A percentile compares a stretch with the other conserved stretches of the same genome.
Conservation (phyloP, 176 grass and related monocot species). For the Ensete ventricosum region DNA sequence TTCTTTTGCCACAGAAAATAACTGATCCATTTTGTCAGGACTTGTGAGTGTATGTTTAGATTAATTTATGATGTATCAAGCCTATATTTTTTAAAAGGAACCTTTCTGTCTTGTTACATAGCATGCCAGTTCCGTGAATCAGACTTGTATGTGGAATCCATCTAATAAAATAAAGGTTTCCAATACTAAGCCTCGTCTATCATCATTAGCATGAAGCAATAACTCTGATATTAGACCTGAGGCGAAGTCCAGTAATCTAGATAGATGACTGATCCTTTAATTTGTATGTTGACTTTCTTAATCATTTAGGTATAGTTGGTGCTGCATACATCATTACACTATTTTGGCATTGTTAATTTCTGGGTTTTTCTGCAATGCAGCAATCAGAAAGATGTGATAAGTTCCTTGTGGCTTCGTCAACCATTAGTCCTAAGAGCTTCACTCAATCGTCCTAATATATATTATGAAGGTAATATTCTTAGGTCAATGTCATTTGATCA, state of each 20-base stretch:
- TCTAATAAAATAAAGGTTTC: too few species aligned
- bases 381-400: constrained; percentile 78
- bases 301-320: neutral
- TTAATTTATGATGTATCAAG: too few species aligned
- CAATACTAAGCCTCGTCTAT: too few species aligned
- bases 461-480: constrained; percentile 70
- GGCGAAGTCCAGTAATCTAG: neutral
- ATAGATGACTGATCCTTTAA: neutral
- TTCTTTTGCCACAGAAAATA: too few species aligned
- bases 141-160: too few species aligned
- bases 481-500: neutral
- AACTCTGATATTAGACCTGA: too few species aligned
- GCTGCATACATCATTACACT: neutral
- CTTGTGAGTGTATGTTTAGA: too few species aligned
- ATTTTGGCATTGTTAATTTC: neutral
- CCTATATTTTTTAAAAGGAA: too few species aligned
- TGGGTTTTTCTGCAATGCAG: constrained; percentile 24
- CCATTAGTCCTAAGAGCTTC: constrained; percentile 78
- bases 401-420: constrained; percentile 58
- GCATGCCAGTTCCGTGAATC: too few species aligned
- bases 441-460: constrained; percentile 97
- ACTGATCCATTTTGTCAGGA: too few species aligned
- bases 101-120: too few species aligned
- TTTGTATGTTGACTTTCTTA: neutral
- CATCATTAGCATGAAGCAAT: too few species aligned